Evolutionary conservation across 176 grass and related monocot genomes (phyloP), one percentile per base, ranked within the genome.

Genomic region (Bromus sterilis): DNA sequence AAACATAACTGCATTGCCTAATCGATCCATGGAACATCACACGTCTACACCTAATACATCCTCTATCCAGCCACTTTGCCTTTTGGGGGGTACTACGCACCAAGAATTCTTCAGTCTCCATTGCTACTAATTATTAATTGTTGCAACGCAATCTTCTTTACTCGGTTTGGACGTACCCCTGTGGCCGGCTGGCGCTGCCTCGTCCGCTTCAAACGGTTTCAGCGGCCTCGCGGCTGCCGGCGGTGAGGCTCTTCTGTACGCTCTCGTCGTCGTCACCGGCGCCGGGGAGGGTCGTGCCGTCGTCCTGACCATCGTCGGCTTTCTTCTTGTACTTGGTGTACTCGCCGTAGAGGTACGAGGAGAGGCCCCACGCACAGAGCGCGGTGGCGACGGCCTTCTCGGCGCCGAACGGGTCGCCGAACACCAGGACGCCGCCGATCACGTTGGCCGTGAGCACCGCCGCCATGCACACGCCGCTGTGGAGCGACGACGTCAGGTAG

Each of bases 381-480:
- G 67, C 82, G 57, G 86, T 88, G 48, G 94, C 89, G 12, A 94
- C 78, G 29, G 85, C 83, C 81, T 97, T 97, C 75, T 87, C 84
- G 11, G 65, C 58, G 16, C 89, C 89, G 35, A 97, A 91, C 6
- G 82, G 71, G 56, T 97, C 94, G 21, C 80, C 67, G 51, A 92
- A 94, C 24, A 79, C 76, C 20, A 82, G 20, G 31, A 97, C 87
- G 9, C 94, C 94, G 12, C 87, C 91, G 71, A 97, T 37, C 11
- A 97, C 94, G 84, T 94, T 97, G 61, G 86, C 86, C 6, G 94
- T 79, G 18, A 94, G 87, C 74, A 97, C 84, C 25, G 91, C 89
- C 14, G 94, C 77, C 94, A 97, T 94, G 89, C 94, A 97, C 78
- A 97, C 90, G 40, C 91, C 94, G 71, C 94, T 93, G 83, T 93